Evolutionary conservation across 177 flowering plant genomes (phyloP).

Genomic region (Vitis hybrid): DNA sequence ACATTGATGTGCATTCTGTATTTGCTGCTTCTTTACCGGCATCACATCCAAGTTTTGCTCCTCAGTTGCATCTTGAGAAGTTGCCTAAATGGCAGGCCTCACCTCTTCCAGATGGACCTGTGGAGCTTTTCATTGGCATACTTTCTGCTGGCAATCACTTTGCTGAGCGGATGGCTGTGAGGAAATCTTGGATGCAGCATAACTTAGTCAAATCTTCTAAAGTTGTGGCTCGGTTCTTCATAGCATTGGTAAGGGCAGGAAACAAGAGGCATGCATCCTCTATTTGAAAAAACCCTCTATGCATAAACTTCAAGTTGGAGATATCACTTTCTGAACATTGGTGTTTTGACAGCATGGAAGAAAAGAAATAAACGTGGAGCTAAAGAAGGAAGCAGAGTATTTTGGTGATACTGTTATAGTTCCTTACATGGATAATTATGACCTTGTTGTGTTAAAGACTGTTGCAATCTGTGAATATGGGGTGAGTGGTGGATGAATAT

Average conservation of each 20-base stretch:
- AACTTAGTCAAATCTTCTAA: slow-evolving; percentile 52
- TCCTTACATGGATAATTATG: slow-evolving; percentile 89
- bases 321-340: not conserved
- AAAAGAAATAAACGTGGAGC: slow-evolving; percentile 69
- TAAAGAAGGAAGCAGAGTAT: slow-evolving; percentile 85
- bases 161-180: slow-evolving; percentile 85
- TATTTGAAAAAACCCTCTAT: not conserved
- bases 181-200: slow-evolving; percentile 45
- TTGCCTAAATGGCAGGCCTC: slow-evolving; percentile 65
- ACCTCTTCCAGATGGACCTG: slow-evolving; percentile 52
- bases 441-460: slow-evolving; percentile 86
- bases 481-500: slow-evolving; percentile 39
- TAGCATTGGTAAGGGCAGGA: slow-evolving; percentile 55
- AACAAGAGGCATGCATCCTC: not conserved
- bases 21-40: slow-evolving; percentile 79
- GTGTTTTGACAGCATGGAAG: slow-evolving; percentile 57
- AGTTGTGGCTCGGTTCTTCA: slow-evolving; percentile 82
- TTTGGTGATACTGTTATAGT: slow-evolving; percentile 86
- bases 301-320: not conserved
- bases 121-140: slow-evolving; percentile 75
- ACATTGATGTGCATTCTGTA: slow-evolving; percentile 66
- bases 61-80: slow-evolving; percentile 70
- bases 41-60: slow-evolving; percentile 72
- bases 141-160: slow-evolving; percentile 94
- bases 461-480: slow-evolving; percentile 92